Percentiles rank a stretch among this genome's conserved stretches.
These are phyloP conservation scores for Plectranthus barbatus DNA, from an alignment of 257 asterid genomes.

Conservation along the genomic window DNA sequence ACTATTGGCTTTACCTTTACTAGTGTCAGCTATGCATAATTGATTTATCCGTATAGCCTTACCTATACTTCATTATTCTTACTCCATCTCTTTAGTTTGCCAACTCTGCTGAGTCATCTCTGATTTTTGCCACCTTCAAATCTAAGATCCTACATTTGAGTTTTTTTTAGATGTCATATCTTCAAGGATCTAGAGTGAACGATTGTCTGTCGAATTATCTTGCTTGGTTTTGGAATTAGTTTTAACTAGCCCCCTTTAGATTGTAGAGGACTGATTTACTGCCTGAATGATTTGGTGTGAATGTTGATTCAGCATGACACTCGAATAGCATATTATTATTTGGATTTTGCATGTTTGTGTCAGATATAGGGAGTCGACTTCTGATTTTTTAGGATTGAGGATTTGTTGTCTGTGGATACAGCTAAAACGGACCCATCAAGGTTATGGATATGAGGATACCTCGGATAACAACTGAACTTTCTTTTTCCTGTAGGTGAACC, in stretches of 20 bases:
- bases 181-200: background rate
- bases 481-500: slow-evolving; percentile 29
- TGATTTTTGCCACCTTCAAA: background rate
- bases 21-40: too few species aligned
- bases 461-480: background rate
- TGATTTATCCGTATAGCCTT: too few species aligned
- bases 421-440: background rate
- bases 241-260: background rate
- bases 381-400: background rate
- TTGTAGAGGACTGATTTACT: background rate
- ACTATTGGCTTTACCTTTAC: too few species aligned
- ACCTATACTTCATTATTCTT: too few species aligned
- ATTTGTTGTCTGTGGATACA: background rate
- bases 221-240: background rate
- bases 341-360: too few species aligned
- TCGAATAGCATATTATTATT: too few species aligned
- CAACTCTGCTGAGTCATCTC: too few species aligned
- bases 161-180: background rate
- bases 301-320: too few species aligned
- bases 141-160: background rate
- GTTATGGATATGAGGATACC: background rate
- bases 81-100: too few species aligned
- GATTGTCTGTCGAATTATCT: background rate
- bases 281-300: background rate
- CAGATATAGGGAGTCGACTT: background rate